These are phyloP conservation scores for Melanomma pulvis-pyrius DNA, from an alignment of 495 filamentous ascomycete genomes.

Conservation along the genomic window DNA sequence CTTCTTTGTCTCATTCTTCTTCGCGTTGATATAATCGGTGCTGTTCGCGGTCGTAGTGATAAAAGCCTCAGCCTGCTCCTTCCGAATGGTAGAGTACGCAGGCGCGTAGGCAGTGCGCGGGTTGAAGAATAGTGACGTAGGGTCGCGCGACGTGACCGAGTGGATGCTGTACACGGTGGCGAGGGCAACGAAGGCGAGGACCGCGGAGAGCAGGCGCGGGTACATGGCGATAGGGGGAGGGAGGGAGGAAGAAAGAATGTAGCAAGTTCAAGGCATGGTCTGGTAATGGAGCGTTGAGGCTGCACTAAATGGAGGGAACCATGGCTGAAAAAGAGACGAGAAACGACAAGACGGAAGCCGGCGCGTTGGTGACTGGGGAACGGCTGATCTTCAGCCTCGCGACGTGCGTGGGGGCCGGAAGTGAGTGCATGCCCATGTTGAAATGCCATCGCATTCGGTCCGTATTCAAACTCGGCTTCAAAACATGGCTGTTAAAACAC, in stretches of 20 bases:
- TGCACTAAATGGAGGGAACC: too few relatives aligned
- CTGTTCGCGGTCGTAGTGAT: constrained; percentile 30
- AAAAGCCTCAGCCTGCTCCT: constrained; percentile 45
- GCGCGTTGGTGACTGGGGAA: not conserved
- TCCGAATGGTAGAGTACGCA: constrained; percentile 47
- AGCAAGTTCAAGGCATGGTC: not conserved
- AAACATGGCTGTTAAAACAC: too few relatives aligned
- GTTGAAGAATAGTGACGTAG: constrained; percentile 52
- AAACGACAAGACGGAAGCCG: not conserved
- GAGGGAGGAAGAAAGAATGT: not conserved
- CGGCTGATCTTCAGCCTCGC: too few relatives aligned
- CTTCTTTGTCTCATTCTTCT: constrained; percentile 24
- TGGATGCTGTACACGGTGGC: constrained; percentile 25
- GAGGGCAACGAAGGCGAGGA: constrained; percentile 27
- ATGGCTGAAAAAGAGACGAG: not conserved
- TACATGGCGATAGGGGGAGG: not conserved
- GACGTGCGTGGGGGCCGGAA: too few relatives aligned
- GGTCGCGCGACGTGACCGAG: constrained; percentile 46
- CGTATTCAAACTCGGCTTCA: too few relatives aligned
- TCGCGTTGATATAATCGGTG: not conserved
- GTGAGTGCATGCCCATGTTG: too few relatives aligned
- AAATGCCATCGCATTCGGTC: too few relatives aligned
- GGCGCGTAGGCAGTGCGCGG: constrained; percentile 47
- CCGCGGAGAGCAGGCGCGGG: constrained; percentile 5
- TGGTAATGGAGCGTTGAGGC: not conserved